These are phyloP conservation scores for Kuraishia ogatae DNA, from an alignment of 805 yeast genomes.

Conservation along the genomic window DNA sequence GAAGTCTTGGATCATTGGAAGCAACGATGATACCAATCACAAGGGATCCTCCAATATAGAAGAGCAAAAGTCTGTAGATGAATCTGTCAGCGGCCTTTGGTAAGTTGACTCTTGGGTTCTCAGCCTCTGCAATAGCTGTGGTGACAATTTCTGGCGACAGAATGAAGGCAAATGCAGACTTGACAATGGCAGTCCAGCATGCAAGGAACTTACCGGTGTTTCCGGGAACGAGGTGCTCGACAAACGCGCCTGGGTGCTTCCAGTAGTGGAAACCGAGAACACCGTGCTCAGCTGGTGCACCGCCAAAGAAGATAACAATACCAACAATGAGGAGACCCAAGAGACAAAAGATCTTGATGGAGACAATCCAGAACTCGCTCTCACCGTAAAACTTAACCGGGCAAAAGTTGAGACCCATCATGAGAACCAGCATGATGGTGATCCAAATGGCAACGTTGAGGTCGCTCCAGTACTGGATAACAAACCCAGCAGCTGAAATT, in stretches of 20 bases:
- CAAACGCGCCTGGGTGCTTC: conserved; percentile 19
- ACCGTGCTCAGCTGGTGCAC: conserved; percentile 33
- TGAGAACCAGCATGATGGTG: conserved; percentile 39
- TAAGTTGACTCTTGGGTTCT: conserved; percentile 37
- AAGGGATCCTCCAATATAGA: conserved; percentile 39
- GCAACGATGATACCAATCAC: conserved; percentile 37
- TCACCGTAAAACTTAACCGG: conserved; percentile 48
- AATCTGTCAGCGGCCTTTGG: conserved; percentile 41
- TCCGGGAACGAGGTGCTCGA: conserved; percentile 30
- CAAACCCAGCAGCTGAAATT: conserved; percentile 56
- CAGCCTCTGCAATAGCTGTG: conserved; percentile 37
- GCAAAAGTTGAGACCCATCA: conserved; percentile 36
- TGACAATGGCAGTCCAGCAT: conserved; percentile 30
- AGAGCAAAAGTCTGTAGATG: conserved; percentile 31
- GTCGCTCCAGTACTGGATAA: conserved; percentile 53
- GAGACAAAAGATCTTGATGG: conserved; percentile 33
- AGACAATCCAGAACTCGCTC: conserved; percentile 35
- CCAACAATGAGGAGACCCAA: conserved; percentile 34
- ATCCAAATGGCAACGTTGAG: conserved; percentile 56
- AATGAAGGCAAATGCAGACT: conserved; percentile 29
- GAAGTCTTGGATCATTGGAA: conserved; percentile 29
- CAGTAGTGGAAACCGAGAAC: conserved; percentile 26
- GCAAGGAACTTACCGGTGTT: conserved; percentile 37
- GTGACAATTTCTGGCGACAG: conserved; percentile 44
- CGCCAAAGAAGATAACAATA: conserved; percentile 42